Evolutionary conservation across 768 basidiomycete genomes (phyloP), one percentile per base, ranked within the genome.

Genomic region (Cyclocybe cylindracea): DNA sequence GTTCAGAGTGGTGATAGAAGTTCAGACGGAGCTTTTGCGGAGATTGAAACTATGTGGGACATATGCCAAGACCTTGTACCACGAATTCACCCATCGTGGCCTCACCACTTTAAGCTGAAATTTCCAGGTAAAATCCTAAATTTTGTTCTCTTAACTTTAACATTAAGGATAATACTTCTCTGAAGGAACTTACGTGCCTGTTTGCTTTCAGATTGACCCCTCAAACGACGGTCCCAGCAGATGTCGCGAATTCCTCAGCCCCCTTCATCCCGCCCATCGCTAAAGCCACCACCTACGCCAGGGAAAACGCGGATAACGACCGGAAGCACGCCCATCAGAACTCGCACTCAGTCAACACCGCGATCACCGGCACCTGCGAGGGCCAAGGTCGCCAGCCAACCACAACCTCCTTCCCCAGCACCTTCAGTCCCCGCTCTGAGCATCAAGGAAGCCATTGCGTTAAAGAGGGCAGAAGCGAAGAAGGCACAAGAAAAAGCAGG

Each of bases 401-500:
- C 48, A 11, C 41, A 46, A n/a, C 35, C 56, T n/a, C 46, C 56
- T 7, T 18, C 49, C 10, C 55, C 55, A 41, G 51, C 33, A 39
- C 46, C 33, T 32, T 43, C 38, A n/a, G 19, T 44, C 32, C 63
- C 75, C 38, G 49, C 72, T 31, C 64, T 78, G 13, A 89, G 79
- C 61, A 78, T 91, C 55, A 84, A 84, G 59, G 91, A 91, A 55
- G 86, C 84, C 10, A 91, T 93, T 62, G 90, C 90, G 2, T 71
- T 89, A 40, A 89, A 82, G 55, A 77, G 90, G 39, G 89, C 90
- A 0, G 87, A 91, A 61, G 87, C 85, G 0, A 90, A 86, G 71
- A 91, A 89, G 61, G 71, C 76, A 47, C 66, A 73, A 42, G 48
- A 58, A 16, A 65, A 64, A 34, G 29, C 49, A n/a, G 57, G 58